phyloP scores from a whole-genome alignment of 306 rosid genomes.

The Prunus mira region DNA sequence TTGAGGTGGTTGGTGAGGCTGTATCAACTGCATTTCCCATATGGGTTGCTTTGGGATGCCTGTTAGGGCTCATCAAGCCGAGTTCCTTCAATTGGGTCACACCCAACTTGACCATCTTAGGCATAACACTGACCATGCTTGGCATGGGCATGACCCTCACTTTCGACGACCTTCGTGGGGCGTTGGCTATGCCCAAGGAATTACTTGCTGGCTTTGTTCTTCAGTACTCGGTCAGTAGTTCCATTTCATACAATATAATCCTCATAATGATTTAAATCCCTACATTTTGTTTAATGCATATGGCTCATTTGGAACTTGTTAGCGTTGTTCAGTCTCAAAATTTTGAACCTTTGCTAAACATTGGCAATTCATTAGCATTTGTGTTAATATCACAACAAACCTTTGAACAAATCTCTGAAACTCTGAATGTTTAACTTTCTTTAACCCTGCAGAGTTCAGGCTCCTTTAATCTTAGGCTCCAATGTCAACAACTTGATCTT shows the following conservation, averaged over 20 bases:
- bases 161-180: conserved; percentile 71
- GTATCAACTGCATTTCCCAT: conserved; percentile 70
- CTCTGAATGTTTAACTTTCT: neutral
- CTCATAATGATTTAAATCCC: neutral
- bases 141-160: conserved; percentile 98
- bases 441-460: neutral
- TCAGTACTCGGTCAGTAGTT: conserved; percentile 66
- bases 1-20: conserved; percentile 47
- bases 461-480: neutral
- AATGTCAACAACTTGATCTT: neutral
- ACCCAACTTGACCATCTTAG: conserved; percentile 50
- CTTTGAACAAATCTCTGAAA: neutral
- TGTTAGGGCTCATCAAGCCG: conserved; percentile 57
- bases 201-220: conserved; percentile 65
- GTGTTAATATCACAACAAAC: neutral
- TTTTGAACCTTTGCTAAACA: neutral
- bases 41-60: conserved; percentile 77
- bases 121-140: conserved; percentile 65
- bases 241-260: neutral
- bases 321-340: neutral
- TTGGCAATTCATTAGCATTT: neutral
- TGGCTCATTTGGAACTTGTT: neutral
- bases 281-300: neutral
- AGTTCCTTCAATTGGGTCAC: conserved; percentile 65
- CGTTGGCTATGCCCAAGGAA: conserved; percentile 78